These are phyloP conservation scores for Xenosphaeropsis pyriputrescens DNA, from an alignment of 2,329 filamentous ascomycete species.

Conservation along the genomic window DNA sequence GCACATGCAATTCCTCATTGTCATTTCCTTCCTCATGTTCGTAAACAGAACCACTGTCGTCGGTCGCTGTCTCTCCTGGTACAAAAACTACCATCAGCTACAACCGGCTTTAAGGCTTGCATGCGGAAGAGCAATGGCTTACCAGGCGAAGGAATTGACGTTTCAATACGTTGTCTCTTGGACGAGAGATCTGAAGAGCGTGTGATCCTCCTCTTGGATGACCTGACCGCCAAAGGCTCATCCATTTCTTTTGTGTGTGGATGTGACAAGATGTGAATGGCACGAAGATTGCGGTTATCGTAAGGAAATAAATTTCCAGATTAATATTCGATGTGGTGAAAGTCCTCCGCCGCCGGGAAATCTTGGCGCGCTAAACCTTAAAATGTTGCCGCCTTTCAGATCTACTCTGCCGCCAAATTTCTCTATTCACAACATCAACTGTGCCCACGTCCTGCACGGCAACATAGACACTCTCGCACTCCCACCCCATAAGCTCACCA, in stretches of 20 bases:
- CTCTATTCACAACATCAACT: neutral
- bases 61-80: too few relatives aligned
- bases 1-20: constrained; percentile 3
- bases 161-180: constrained; percentile 10
- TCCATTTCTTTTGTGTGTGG: constrained; percentile 1
- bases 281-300: neutral
- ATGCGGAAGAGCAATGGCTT: neutral
- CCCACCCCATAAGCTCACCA: neutral
- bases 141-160: constrained; percentile 5
- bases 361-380: constrained; percentile 10
- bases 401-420: neutral
- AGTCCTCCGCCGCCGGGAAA: neutral
- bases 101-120: too few relatives aligned
- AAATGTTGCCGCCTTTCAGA: constrained; percentile 3
- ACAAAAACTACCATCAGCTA: too few relatives aligned
- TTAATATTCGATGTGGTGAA: neutral
- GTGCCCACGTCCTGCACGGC: neutral
- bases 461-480: neutral
- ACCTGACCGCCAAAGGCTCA: constrained; percentile 7
- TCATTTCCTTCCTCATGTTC: constrained; percentile 23
- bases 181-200: constrained; percentile 5
- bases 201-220: constrained; percentile 10
- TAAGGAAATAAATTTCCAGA: too few relatives aligned
- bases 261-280: constrained; percentile 1
- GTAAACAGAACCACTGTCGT: constrained; percentile 18